These are phyloP conservation scores for Neospora caninum DNA, from an alignment of 169 alveolate species.

Conservation along the genomic window DNA sequence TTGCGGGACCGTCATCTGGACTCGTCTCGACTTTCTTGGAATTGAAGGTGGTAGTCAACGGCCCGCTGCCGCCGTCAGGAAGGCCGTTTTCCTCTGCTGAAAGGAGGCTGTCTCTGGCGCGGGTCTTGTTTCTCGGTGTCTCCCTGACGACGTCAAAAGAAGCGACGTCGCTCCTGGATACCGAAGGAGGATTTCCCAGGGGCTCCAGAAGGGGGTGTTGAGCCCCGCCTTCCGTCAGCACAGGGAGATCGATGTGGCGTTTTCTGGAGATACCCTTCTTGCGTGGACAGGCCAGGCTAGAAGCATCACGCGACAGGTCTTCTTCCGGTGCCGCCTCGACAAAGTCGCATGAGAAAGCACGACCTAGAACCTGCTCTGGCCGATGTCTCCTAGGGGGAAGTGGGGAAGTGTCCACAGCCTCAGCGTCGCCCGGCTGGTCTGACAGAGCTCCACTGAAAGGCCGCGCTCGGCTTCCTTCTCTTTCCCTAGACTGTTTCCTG, in stretches of 20 bases:
- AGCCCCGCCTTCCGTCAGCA: too few relatives aligned
- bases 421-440: not conserved
- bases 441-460: not conserved
- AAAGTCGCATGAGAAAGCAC: not conserved
- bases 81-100: not conserved
- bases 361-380: not conserved
- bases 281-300: too few relatives aligned
- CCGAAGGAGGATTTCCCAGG: not conserved
- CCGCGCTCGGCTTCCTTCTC: not conserved
- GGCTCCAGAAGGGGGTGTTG: not conserved
- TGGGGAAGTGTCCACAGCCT: not conserved
- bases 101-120: not conserved
- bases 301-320: too few relatives aligned
- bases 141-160: not conserved
- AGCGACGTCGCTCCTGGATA: not conserved
- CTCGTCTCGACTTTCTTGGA: too few relatives aligned
- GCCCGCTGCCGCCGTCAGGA: not conserved
- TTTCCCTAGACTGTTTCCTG: not conserved
- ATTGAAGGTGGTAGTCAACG: too few relatives aligned
- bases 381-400: not conserved
- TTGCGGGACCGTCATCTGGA: too few relatives aligned
- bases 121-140: not conserved
- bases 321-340: not conserved
- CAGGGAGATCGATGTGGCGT: too few relatives aligned
- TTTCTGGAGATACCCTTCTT: too few relatives aligned